Percentiles rank a stretch among this genome's conserved stretches.
Conservation (phyloP, 345 rosid genomes). For the Garcia nutans region DNA sequence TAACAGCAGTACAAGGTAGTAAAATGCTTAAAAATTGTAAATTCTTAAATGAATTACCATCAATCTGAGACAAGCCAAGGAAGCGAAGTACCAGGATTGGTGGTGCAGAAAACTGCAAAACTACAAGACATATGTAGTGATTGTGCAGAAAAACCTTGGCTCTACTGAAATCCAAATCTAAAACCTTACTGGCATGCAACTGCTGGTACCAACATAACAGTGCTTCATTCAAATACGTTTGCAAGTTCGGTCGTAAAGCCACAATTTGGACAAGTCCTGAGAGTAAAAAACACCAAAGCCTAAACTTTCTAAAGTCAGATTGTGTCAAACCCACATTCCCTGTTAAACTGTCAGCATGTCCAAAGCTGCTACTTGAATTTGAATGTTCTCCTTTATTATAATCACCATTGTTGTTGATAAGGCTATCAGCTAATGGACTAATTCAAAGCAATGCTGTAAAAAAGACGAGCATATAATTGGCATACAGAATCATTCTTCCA, state of each 20-base stretch:
- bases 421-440: slow-evolving; percentile 59
- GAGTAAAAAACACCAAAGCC: slow-evolving; percentile 52
- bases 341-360: slow-evolving; percentile 37
- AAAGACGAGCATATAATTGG: slow-evolving; percentile 38
- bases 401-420: slow-evolving; percentile 36
- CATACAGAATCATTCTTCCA: slow-evolving; percentile 58
- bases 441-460: slow-evolving; percentile 83
- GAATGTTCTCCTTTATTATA: slow-evolving; percentile 19
- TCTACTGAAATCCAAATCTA: slow-evolving; percentile 86
- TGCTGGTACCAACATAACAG: slow-evolving; percentile 90
- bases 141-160: slow-evolving; percentile 93
- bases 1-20: slow-evolving; percentile 53
- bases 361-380: not conserved
- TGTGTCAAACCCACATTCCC: slow-evolving; percentile 64
- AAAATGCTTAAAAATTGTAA: slow-evolving; percentile 44
- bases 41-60: slow-evolving; percentile 41
- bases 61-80: slow-evolving; percentile 63
- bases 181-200: slow-evolving; percentile 78
- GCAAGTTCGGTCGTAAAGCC: slow-evolving; percentile 71
- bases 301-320: slow-evolving; percentile 45
- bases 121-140: slow-evolving; percentile 74
- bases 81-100: slow-evolving; percentile 59
- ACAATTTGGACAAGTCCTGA: slow-evolving; percentile 57
- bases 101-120: slow-evolving; percentile 70
- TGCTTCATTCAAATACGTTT: slow-evolving; percentile 91